Evolutionary conservation across 2,329 filamentous ascomycete genomes (phyloP), one percentile per base, ranked within the genome.

Genomic region (Fusarium sp.): DNA sequence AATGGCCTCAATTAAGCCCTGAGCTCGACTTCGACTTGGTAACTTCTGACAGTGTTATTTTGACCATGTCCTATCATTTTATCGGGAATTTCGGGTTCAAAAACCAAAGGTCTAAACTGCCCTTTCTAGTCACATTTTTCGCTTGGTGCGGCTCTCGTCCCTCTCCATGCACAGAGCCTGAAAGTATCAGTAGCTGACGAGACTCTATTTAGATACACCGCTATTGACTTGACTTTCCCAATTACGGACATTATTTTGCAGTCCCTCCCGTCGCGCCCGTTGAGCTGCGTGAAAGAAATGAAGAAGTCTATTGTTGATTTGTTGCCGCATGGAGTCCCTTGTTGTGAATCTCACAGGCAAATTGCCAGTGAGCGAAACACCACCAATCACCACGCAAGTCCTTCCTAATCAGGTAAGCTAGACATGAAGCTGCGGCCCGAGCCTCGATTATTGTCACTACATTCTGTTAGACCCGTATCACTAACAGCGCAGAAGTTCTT

Each of bases 41-140:
- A 18, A 10, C 35, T 36, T 36, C 18, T 36, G 35, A 36, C 10
- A 36, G 16, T 4, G 16, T 36, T 11, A 11, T 18, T 4, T 36
- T 10, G 35, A 16, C n/a, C n/a, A n/a, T n/a, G n/a, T n/a, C n/a
- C n/a, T 10, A 20, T 41, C 38, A 15, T 41, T 15, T 15, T 6
- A 24, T n/a, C 15, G 15, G 15, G 18, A 12, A 5, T 1, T 24
- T 8, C 12, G 11, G 15, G 15, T 15, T 24, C 35, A 14, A 12
- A 39, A 24, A 11, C 39, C 1, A 18, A 44, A 26, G 11, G 18
- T 13, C n/a, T 22, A 15, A 47, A 30, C 0, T 1, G 0, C 7
- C 26, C 28, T 9, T n/a, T 48, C 15, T 2, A 3, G 20, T 30
- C 16, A 5, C 11, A 48, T 18, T 30, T 47, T n/a, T n/a, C 14